Conservation (phyloP, 2,329 filamentous ascomycete genomes). For the Cladosporium austrohemisphaericum region DNA sequence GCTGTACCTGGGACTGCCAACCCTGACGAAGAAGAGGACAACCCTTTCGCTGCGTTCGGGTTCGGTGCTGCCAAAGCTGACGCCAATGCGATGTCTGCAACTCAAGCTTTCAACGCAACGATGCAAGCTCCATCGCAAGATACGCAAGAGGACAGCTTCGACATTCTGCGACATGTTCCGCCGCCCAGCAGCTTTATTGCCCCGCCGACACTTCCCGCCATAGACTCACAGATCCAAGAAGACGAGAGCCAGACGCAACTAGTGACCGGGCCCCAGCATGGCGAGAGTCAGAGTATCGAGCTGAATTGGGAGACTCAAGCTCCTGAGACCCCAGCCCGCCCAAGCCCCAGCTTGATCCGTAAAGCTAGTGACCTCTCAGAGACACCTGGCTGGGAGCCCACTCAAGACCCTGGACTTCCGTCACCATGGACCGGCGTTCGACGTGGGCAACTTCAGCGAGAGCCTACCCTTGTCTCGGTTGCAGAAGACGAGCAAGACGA, state of each 20-base stretch:
- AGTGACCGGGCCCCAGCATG: conserved; percentile 12
- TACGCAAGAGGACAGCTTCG: conserved; percentile 42
- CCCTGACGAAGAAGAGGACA: conserved; percentile 19
- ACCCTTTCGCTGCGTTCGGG: conserved; percentile 33
- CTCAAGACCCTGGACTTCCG: conserved; percentile 31
- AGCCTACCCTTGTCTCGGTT: conserved; percentile 20
- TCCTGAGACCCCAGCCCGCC: conserved; percentile 30
- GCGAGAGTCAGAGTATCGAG: conserved; percentile 34
- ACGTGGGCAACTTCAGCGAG: conserved; percentile 15
- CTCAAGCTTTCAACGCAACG: conserved; percentile 35
- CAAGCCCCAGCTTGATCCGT: conserved; percentile 20
- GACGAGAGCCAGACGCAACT: conserved; percentile 10
- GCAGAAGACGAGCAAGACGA: conserved; percentile 15
- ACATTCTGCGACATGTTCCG: conserved; percentile 32
- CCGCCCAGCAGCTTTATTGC: conserved; percentile 29
- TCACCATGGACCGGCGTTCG: conserved; percentile 23
- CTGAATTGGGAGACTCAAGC: conserved; percentile 34
- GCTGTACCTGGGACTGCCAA: conserved; percentile 3
- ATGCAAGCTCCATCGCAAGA: conserved; percentile 35
- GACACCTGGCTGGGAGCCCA: conserved; percentile 35
- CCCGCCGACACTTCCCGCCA: conserved; percentile 21
- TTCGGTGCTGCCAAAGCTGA: conserved; percentile 22
- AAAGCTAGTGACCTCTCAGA: conserved; percentile 25
- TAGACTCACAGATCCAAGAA: conserved; percentile 34
- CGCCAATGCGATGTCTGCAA: conserved; percentile 29